Evolutionary conservation across 352 stramenopile species (phyloP).

Genomic region (Pythium aphanidermatum): DNA sequence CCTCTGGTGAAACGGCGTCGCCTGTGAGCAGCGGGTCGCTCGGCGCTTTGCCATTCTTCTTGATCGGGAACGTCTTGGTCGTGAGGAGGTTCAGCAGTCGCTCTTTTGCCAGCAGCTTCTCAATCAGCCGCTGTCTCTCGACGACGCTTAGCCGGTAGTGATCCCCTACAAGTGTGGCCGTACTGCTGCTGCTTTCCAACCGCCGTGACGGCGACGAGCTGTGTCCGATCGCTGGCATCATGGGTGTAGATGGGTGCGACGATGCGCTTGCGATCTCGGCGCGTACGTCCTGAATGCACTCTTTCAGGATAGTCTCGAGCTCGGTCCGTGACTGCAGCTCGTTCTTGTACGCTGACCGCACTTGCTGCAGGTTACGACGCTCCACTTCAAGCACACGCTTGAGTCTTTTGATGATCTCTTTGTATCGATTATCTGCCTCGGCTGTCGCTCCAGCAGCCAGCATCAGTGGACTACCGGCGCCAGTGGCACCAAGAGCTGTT

Average conservation of each 20-base stretch:
- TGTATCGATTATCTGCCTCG: slow-evolving; percentile 80
- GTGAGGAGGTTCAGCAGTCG: slow-evolving; percentile 73
- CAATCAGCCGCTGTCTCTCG: slow-evolving; percentile 65
- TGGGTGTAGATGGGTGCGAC: slow-evolving; percentile 11
- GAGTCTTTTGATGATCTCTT: slow-evolving; percentile 90
- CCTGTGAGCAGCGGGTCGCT: slow-evolving; percentile 35
- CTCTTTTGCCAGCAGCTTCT: slow-evolving; percentile 80
- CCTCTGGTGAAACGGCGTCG: slow-evolving; percentile 35
- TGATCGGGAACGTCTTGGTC: slow-evolving; percentile 60
- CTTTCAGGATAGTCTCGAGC: slow-evolving; percentile 73
- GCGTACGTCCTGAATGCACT: slow-evolving; percentile 81
- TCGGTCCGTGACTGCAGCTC: slow-evolving; percentile 76
- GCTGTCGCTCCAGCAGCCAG: slow-evolving; percentile 1
- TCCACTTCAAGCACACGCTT: slow-evolving; percentile 88
- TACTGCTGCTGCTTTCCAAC: slow-evolving; percentile 11
- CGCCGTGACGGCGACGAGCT: not conserved
- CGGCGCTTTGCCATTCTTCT: slow-evolving; percentile 25
- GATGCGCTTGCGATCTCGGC: slow-evolving; percentile 39
- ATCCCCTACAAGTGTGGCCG: slow-evolving; percentile 8
- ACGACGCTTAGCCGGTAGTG: slow-evolving; percentile 23
- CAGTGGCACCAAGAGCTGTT: slow-evolving; percentile 12
- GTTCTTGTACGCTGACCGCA: slow-evolving; percentile 57
- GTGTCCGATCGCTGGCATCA: slow-evolving; percentile 7
- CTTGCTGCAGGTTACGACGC: slow-evolving; percentile 72
- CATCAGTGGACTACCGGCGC: slow-evolving; percentile 20